A percentile compares a stretch with the other conserved stretches of the same genome.
phyloP scores from a whole-genome alignment of 2,329 filamentous ascomycete genomes.

The Emergomyces orientalis region DNA sequence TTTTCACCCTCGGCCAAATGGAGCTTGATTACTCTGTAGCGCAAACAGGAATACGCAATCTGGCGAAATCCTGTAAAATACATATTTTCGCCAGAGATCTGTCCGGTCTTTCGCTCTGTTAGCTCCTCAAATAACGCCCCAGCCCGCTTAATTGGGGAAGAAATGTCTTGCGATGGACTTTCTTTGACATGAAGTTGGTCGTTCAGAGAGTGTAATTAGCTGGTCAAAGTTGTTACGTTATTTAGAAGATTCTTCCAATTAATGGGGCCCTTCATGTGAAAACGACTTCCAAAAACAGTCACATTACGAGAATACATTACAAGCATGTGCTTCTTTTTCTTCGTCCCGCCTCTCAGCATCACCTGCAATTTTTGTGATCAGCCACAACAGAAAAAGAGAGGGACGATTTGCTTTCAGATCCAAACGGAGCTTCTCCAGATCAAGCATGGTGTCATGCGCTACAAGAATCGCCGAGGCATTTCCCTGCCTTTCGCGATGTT shows the following conservation, averaged over 20 bases:
- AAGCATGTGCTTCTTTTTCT: neutral
- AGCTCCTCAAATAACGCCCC: neutral
- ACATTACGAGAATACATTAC: neutral
- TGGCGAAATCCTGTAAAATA: neutral
- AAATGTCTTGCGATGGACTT: neutral
- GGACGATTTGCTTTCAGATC: neutral
- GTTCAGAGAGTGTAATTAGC: neutral
- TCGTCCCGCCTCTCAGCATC: too few species aligned
- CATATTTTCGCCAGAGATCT: neutral
- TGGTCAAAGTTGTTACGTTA: neutral
- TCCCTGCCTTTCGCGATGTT: too few species aligned
- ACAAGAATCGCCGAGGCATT: neutral
- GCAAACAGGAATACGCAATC: neutral
- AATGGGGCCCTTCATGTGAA: neutral
- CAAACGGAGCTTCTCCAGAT: neutral
- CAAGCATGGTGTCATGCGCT: neutral
- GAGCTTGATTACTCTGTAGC: neutral
- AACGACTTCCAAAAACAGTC: neutral
- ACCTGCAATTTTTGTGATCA: too few species aligned
- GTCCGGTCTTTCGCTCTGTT: neutral
- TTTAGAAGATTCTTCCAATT: neutral
- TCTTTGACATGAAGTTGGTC: too few species aligned
- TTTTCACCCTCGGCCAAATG: constrained; percentile 9
- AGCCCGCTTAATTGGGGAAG: neutral
- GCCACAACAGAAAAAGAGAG: too few species aligned